Percentiles rank a stretch among this genome's conserved stretches.
phyloP scores from a whole-genome alignment of 441 rosid species.

The Syzygium malaccense region DNA sequence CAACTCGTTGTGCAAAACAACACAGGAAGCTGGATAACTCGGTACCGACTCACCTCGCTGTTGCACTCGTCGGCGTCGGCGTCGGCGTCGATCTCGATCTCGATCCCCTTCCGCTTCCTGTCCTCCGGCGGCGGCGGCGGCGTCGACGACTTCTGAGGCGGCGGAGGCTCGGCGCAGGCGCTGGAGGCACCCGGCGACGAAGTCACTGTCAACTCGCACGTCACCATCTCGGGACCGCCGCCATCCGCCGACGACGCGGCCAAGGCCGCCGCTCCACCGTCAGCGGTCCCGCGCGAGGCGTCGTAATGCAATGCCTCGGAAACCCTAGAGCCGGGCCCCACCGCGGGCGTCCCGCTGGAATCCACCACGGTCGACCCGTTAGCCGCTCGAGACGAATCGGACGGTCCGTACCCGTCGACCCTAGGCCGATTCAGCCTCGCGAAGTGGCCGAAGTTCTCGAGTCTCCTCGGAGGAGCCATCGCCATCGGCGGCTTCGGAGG shows the following conservation, averaged over 20 bases:
- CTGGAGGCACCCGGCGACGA: slow-evolving; percentile 53
- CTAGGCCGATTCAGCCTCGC: slow-evolving; percentile 33
- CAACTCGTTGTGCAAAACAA: background rate
- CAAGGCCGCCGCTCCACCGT: slow-evolving; percentile 17
- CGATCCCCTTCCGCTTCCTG: slow-evolving; percentile 60
- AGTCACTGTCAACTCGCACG: slow-evolving; percentile 38
- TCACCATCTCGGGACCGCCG: slow-evolving; percentile 10
- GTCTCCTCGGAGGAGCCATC: slow-evolving; percentile 13
- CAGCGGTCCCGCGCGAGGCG: slow-evolving; percentile 18
- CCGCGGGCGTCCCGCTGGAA: slow-evolving; percentile 44
- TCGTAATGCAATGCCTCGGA: slow-evolving; percentile 19
- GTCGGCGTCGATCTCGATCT: slow-evolving; percentile 30
- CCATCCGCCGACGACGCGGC: slow-evolving; percentile 17
- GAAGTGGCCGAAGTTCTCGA: slow-evolving; percentile 54
- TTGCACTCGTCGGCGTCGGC: slow-evolving; percentile 49
- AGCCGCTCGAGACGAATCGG: slow-evolving; percentile 24
- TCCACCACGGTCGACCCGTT: slow-evolving; percentile 62
- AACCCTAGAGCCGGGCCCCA: slow-evolving; percentile 22
- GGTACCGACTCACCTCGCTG: slow-evolving; percentile 47
- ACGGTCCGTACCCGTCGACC: slow-evolving; percentile 32
- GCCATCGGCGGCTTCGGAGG: slow-evolving; percentile 1
- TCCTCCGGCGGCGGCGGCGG: slow-evolving; percentile 26
- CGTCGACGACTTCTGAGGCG: slow-evolving; percentile 5
- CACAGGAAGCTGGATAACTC: background rate
- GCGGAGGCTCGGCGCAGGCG: slow-evolving; percentile 34